Conservation (phyloP, 352 stramenopile species). For the Globisporangium solare region DNA sequence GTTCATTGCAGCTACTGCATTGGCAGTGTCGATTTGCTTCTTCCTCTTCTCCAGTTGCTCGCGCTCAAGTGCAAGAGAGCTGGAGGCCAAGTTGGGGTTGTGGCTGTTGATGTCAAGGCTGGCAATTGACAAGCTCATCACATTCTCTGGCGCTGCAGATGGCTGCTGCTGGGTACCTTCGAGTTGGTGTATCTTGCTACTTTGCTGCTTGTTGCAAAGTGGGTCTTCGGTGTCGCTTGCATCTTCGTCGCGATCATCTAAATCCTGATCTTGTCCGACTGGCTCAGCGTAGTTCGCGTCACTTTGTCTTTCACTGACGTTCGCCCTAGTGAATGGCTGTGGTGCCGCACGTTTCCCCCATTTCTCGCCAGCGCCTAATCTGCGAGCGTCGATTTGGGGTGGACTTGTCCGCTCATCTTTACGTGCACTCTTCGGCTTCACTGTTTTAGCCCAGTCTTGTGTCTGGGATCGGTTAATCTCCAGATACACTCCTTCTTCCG, state of each 20-base stretch:
- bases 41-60: constrained; percentile 67
- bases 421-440: constrained; percentile 14
- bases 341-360: constrained; percentile 12
- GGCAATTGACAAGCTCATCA: constrained; percentile 30
- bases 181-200: constrained; percentile 12
- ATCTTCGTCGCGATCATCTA: background rate
- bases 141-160: constrained; percentile 11
- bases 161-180: background rate
- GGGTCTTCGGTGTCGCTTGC: constrained; percentile 4
- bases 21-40: constrained; percentile 69
- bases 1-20: constrained; percentile 77
- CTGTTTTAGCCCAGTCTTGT: constrained; percentile 51
- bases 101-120: constrained; percentile 13
- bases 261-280: background rate
- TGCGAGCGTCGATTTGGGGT: constrained; percentile 1
- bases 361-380: constrained; percentile 10
- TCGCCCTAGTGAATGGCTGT: background rate
- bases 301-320: background rate
- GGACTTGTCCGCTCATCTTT: constrained; percentile 14
- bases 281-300: background rate
- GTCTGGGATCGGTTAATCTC: constrained; percentile 54
- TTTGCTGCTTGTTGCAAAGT: constrained; percentile 13
- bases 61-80: constrained; percentile 55
- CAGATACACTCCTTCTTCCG: constrained; percentile 8
- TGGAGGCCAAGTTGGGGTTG: background rate